Evolutionary conservation across 2,329 filamentous ascomycete species (phyloP), one percentile per base, ranked within the genome.

Genomic region (Thermomyces lanuginosus): DNA sequence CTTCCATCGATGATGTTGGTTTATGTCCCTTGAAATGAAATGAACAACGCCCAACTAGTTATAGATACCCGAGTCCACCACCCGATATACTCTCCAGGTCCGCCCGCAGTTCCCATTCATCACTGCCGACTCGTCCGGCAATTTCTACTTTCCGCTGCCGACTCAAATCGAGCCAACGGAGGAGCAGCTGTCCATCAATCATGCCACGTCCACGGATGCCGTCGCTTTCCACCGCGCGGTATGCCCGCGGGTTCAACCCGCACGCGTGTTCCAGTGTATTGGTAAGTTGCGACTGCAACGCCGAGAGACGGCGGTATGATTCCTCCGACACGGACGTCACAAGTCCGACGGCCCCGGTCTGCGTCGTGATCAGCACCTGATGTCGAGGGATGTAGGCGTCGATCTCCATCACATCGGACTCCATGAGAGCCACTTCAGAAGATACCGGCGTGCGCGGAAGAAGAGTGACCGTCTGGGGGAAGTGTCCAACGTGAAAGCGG

Each of bases 401-500:
- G 15, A 48, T 33, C 22, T 55, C 46, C 50, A 60, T 51, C 37
- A 51, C 36, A 38, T 53, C 40, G 39, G 47, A 36, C 43, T 45
- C 34, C 43, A 49, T 30, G 34, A 42, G 36, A 40, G 43, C 24
- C 32, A 43, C 27, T 27, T 51, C 48, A 33, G 56, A 54, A 26
- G 64, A 48, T 9, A 59, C 60, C 24, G 69, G 51, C 3, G 69
- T 71, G 9, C 73, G 73, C 1, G 80, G 77, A 17, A 95, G 64
- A 25, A 93, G 69, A 11, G 76, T 72, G 39, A 83, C 76, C 19
- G 67, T 69, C 1, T 78, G 76, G 0, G 79, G 72, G 36, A 76
- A 67, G 50, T 92, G 80, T 19, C 81, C 83, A 0, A 80, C 73
- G 46, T 84, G 76, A 57, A 98, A 95, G 32, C 82, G 80, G 28